Base-by-base conservation (phyloP, 1,284 basidiomycete genomes). In the Ceratobasidium papillatum region DNA sequence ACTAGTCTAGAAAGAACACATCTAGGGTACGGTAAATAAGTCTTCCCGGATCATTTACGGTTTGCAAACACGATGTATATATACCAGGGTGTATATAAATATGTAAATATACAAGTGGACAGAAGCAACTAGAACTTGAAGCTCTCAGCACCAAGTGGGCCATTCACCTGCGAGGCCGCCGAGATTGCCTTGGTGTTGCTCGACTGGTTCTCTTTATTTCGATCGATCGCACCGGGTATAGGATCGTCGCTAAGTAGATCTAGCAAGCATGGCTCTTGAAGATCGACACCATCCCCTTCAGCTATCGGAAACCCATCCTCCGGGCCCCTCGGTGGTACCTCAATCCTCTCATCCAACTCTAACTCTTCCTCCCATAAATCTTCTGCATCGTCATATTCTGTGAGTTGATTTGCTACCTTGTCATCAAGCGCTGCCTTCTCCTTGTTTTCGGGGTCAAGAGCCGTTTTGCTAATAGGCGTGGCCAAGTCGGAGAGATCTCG, bases 231-330 rank as follows among this genome's bases (percentile, higher is more conserved):
- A 36, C 74, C 58, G 1, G 52, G 34, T 14, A 75, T 27, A 1
- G 64, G 65, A 4, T 65, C 45, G 36, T 69, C 74, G 30, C 74
- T 75, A 2, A 75, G 58, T 8, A 75, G n/a, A 32, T 75, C 64
- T 9, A 9, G 64, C 52, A 75, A 62, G 0, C 36, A 17, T 25
- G 36, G 61, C 45, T 27, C 49, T 1, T n/a, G n/a, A 7, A 75
- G 41, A 32, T 69, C 43, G 11, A 75, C 38, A 1, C 51, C 51
- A 25, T 74, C 73, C 11, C 8, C 30, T 30, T 66, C 4, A 8
- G 17, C 36, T 7, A 65, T n/a, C 30, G 47, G 43, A 45, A 74
- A 74, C 25, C n/a, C 43, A 2, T 65, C 14, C 11, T 19, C 1
- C 11, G 63, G 19, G 2, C 61, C 62, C 19, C 19, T 22, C 12